Base-by-base conservation (phyloP, 495 filamentous ascomycete genomes). In the Daldinia childiae region DNA sequence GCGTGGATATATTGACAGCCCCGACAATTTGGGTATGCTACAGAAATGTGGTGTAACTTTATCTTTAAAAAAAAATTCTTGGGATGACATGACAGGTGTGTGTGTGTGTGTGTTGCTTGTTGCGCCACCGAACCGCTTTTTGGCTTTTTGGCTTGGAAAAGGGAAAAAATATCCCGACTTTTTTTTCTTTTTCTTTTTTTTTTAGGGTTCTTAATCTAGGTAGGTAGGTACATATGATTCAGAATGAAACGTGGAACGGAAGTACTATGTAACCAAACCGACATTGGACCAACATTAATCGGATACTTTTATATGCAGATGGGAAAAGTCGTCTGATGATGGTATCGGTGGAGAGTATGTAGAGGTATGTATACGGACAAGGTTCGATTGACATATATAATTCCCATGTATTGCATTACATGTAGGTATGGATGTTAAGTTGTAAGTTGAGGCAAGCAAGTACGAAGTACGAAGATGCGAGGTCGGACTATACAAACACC, bases 51-150 rank as follows among this genome's bases (percentile, higher is more conserved):
- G 30, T 57, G 34, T 58, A 58, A 58, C 55, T 38, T 58, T 58
- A 58, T 38, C 32, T 24, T 56, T 24, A 54, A 36, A n/a, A n/a
- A n/a, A n/a, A n/a, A n/a, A 38, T 39, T 38, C 30, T 39, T 58
- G 55, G 55, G 55, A 58, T 41, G 55, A 41, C 15, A 58, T 58
- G 55, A 38, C 55, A 58, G n/a, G n/a, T 56, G 52, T 29, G 41
- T 9, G 41, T 45, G 41, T 19, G n/a, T 43, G n/a, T 43, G 43
- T 9, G 32, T 34, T 34, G 9, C 4, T 7, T 30, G 15, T 54
- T 54, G 50, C 50, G 50, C 27, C 50, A 55, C 43, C 3, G 19
- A 48, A 48, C 43, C 43, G 19, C 19, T 48, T 48, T 48, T 48
- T 48, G 7, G 19, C 9, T 24, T 48, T 9, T 48, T 48, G 17